These are phyloP conservation scores for Geosiphon pyriformis DNA, from an alignment of 192 early-diverging fungal genomes.

Conservation along the genomic window DNA sequence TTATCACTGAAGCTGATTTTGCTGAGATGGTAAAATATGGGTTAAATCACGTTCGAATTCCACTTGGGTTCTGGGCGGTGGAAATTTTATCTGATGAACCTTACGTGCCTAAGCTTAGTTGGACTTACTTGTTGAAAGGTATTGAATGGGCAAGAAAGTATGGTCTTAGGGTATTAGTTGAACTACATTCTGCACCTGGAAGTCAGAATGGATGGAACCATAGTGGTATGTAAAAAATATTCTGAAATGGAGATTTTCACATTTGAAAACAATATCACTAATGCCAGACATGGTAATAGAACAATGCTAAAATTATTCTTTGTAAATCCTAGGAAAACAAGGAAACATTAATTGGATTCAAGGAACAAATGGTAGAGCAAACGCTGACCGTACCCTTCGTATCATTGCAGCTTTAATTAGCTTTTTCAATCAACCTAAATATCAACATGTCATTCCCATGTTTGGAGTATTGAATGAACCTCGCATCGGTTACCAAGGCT, in stretches of 20 bases:
- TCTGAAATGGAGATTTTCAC: no score
- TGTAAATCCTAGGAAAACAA: neutral
- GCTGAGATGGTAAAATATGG: conserved; percentile 44
- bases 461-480: conserved; percentile 54
- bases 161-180: conserved; percentile 59
- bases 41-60: conserved; percentile 66
- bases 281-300: no score
- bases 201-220: conserved; percentile 70
- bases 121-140: conserved; percentile 49
- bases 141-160: conserved; percentile 63
- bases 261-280: no score
- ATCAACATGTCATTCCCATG: conserved; percentile 37
- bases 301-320: neutral
- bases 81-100: conserved; percentile 46
- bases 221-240: conserved; percentile 32
- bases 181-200: conserved; percentile 66
- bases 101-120: conserved; percentile 52
- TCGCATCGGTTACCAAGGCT: conserved; percentile 12
- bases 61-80: conserved; percentile 69
- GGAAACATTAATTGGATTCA: conserved; percentile 40
- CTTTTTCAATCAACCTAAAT: conserved; percentile 45
- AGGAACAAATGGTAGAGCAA: conserved; percentile 36
- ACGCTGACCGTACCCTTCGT: conserved; percentile 46
- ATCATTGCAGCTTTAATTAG: conserved; percentile 48
- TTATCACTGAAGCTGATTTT: conserved; percentile 58